A percentile compares a stretch with the other conserved stretches of the same genome.
phyloP scores from a whole-genome alignment of 2,329 filamentous ascomycete genomes.

The Colletotrichum gigasporum region DNA sequence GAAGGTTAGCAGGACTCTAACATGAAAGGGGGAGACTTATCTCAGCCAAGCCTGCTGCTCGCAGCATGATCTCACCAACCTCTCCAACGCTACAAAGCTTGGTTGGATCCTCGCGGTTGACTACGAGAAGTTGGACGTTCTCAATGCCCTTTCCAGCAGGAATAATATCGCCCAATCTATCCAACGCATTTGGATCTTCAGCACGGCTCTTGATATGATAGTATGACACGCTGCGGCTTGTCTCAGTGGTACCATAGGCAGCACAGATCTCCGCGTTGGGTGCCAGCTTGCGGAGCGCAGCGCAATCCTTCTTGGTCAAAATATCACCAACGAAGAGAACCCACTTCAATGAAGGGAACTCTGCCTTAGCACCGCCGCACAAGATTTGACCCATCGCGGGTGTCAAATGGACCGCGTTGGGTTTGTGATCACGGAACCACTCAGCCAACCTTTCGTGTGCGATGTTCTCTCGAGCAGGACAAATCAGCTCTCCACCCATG shows the following conservation, averaged over 20 bases:
- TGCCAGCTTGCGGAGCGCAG: constrained; percentile 76
- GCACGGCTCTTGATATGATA: constrained; percentile 77
- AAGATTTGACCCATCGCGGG: constrained; percentile 97
- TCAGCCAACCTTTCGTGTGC: constrained; percentile 85
- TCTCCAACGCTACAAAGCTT: constrained; percentile 83
- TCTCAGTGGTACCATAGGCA: constrained; percentile 91
- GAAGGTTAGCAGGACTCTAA: no score
- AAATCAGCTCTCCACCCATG: constrained; percentile 80
- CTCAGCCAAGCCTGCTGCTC: constrained; percentile 85
- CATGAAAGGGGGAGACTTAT: no score
- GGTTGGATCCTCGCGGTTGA: constrained; percentile 73
- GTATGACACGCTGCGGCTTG: constrained; percentile 82
- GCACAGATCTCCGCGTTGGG: constrained; percentile 81
- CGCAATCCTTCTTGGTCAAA: constrained; percentile 85
- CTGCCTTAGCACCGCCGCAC: constrained; percentile 79
- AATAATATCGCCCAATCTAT: constrained; percentile 69
- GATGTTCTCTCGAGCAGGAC: constrained; percentile 85
- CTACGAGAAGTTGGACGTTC: constrained; percentile 87
- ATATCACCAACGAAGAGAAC: constrained; percentile 95
- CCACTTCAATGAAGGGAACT: constrained; percentile 78
- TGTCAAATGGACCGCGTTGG: constrained; percentile 88
- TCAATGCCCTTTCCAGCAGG: constrained; percentile 88
- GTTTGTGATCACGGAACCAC: constrained; percentile 81
- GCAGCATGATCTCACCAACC: constrained; percentile 83
- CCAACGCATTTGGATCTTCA: constrained; percentile 63